Evolutionary conservation across 768 basidiomycete species (phyloP), one percentile per base, ranked within the genome.

Genomic region (Suillus ampliporus): DNA sequence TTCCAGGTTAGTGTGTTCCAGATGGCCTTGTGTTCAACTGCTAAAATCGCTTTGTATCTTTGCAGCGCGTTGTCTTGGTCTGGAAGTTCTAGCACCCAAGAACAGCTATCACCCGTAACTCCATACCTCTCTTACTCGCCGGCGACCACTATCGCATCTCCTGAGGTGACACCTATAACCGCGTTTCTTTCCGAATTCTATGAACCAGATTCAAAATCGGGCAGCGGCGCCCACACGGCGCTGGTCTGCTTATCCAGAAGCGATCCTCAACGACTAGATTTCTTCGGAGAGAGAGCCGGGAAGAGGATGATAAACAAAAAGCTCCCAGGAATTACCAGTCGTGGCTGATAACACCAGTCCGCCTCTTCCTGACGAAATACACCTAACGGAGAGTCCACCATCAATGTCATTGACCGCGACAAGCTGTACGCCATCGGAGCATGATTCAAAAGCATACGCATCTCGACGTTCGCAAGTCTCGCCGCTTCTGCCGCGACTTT

Each of bases 1-100:
- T 17, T 66, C 61, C 62, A 75, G 74, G 74, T 75, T 40, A 10
- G 74, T 60, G 17, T 8, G 19, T 37, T 40, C 19, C 19, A n/a
- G 21, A 15, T 17, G 28, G 19, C 1, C 31, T 4, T 28, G 26
- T 44, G 9, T 5, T 23, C n/a, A 35, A 21, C 35, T 6, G 13
- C 41, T 43, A 23, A 53, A 31, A 28, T 47, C 40, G 10, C 28
- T 31, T 47, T 31, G 19, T 31, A 38, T 41, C 35, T 17, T 15
- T 64, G 69, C 57, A 52, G 47, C 52, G 23, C 54, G 5, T 41
- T 21, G 14, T 74, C 68, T 34, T 65, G 28, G 46, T 70, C 67
- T 4, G 64, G 64, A 6, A 65, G 61, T 47, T 67, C 65, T 26
- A 40, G 56, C n/a, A 60, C 60, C 23, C 67, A 62, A 21, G 65